phyloP scores from a whole-genome alignment of 257 asterid species.

The Penstemon newberryi region DNA sequence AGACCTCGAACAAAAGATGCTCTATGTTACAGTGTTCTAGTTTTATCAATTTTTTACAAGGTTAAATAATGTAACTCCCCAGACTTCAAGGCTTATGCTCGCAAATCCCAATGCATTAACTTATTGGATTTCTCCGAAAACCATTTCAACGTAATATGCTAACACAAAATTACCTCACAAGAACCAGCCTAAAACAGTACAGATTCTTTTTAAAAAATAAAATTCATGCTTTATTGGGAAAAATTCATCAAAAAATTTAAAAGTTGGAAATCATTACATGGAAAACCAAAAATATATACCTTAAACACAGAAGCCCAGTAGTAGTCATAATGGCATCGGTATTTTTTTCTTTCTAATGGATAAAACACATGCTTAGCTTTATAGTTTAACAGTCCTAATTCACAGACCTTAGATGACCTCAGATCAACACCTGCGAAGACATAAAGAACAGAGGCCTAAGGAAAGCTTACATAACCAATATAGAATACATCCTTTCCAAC shows the following conservation, averaged over 20 bases:
- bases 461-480: neutral
- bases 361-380: constrained; percentile 85
- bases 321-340: constrained; percentile 90
- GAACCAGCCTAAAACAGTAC: neutral
- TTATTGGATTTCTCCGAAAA: constrained; percentile 6
- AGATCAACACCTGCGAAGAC: constrained; percentile 82
- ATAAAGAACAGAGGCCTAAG: constrained; percentile 19
- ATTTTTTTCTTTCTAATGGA: constrained; percentile 71
- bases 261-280: constrained; percentile 6
- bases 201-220: neutral
- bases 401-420: constrained; percentile 95
- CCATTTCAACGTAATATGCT: neutral
- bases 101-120: neutral
- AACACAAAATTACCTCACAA: constrained; percentile 11
- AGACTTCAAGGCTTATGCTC: constrained; percentile 14
- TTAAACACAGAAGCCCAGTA: constrained; percentile 97
- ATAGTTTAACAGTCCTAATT: constrained; percentile 80
- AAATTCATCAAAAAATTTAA: constrained; percentile 14
- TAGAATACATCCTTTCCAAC: neutral
- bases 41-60: constrained; percentile 8
- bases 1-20: constrained; percentile 1
- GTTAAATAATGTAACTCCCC: constrained; percentile 12
- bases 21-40: neutral
- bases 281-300: constrained; percentile 47
- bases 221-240: neutral